Base-by-base conservation (phyloP, 2,329 filamentous ascomycete genomes). In the Aspergillus spinulosporus region DNA sequence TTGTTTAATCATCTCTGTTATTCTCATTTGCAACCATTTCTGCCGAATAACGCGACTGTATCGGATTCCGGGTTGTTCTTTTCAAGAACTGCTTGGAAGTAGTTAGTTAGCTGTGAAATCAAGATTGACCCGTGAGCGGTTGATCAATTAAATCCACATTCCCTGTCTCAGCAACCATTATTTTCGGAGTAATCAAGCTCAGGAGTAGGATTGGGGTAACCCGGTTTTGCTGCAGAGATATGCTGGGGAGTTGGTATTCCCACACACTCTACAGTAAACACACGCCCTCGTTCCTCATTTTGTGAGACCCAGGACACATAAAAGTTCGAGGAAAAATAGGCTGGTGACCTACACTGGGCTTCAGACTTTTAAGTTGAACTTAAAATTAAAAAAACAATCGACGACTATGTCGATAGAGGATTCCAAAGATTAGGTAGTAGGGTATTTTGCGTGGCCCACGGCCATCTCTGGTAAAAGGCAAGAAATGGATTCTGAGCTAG, bases 391-490 rank as follows among this genome's bases (percentile, higher is more conserved):
- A 65, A 66, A 61, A 68, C 34, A 37, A 73, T 75, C 74, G 73
- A 79, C 74, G 68, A 67, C 72, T 75, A 54, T 75, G 77, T 77
- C 75, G 73, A 71, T 68, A 60, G 64, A 63, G 61, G 57, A 64
- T 76, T 82, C 80, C 81, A 84, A 84, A 84, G 80, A 83, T 82
- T 83, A 66, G 68, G 67, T 68, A 84, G 76, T 78, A 80, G 81
- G 81, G 80, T 82, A 67, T 82, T 74, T 74, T 82, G 80, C 79
- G 79, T 78, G 78, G 77, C 73, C 83, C 84, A 87, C 84, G 84
- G 85, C 84, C 84, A 87, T 85, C 85, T 88, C 86, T 88, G 85
- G 85, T 88, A 88, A 88, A 88, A 87, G 84, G 84, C 84, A 88
- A 88, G 84, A 86, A 84, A 84, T 86, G 84, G 84, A 84, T 88